Conservation (phyloP, 495 filamentous ascomycete genomes). For the Oleoguttula mirabilis region DNA sequence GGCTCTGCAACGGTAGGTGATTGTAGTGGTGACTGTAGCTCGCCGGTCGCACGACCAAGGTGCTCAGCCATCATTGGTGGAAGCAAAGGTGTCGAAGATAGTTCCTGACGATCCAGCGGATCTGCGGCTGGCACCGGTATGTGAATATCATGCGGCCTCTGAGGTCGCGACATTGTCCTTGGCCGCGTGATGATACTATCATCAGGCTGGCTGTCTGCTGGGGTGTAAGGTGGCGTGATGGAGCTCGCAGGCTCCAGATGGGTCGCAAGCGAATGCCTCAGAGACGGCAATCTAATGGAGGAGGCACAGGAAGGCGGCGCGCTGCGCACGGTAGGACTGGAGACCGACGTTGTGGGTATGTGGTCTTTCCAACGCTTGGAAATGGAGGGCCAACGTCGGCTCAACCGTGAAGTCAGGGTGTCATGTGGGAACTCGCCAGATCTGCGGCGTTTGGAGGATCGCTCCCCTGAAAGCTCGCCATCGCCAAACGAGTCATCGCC, state of each 20-base stretch:
- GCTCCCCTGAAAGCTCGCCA: slow-evolving; percentile 38
- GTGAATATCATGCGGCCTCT: slow-evolving; percentile 16
- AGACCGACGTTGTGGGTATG: slow-evolving; percentile 32
- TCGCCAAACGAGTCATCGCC: slow-evolving; percentile 36
- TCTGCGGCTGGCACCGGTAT: slow-evolving; percentile 42
- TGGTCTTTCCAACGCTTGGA: slow-evolving; percentile 49
- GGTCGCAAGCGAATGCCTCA: slow-evolving; percentile 4
- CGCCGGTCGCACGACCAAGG: slow-evolving; percentile 11
- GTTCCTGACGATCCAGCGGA: slow-evolving; percentile 35
- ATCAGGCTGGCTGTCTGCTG: slow-evolving; percentile 27
- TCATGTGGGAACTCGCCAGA: slow-evolving; percentile 53
- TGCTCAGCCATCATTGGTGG: slow-evolving; percentile 54
- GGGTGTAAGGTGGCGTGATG: slow-evolving; percentile 45
- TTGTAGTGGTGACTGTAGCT: slow-evolving; percentile 64
- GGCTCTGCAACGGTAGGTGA: slow-evolving; percentile 57
- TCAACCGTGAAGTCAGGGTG: slow-evolving; percentile 53
- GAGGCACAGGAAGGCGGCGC: slow-evolving; percentile 37
- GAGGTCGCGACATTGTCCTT: slow-evolving; percentile 16
- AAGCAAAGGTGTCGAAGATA: slow-evolving; percentile 68
- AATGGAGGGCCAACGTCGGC: slow-evolving; percentile 61
- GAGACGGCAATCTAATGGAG: slow-evolving; percentile 32
- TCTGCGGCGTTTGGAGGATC: slow-evolving; percentile 48
- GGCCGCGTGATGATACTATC: slow-evolving; percentile 33
- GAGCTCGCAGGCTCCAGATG: slow-evolving; percentile 46
- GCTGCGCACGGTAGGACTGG: slow-evolving; percentile 33